A percentile compares a stretch with the other conserved stretches of the same genome.
phyloP scores from a whole-genome alignment of 1,139 yeast species.

The Yamadazyma siamensis region DNA sequence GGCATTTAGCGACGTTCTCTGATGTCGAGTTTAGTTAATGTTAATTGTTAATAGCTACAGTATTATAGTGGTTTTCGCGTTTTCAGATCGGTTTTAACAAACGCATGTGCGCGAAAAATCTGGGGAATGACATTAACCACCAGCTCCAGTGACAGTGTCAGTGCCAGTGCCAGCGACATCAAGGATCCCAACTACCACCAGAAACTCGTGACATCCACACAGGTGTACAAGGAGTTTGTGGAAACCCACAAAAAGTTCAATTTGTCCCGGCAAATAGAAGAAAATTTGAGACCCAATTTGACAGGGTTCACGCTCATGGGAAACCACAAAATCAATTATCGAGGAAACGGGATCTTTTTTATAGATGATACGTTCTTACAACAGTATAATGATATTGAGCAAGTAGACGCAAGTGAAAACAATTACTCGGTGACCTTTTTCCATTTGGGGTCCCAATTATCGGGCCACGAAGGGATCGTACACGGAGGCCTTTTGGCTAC shows the following conservation, averaged over 20 bases:
- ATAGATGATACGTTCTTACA: constrained; percentile 28
- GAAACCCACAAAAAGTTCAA: constrained; percentile 10
- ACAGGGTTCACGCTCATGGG: constrained; percentile 39
- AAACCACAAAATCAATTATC: constrained; percentile 29
- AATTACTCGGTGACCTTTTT: constrained; percentile 36
- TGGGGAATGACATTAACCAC: too few species aligned
- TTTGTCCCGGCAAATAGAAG: constrained; percentile 17
- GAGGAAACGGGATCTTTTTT: constrained; percentile 36
- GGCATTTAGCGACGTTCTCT: constrained; percentile 8
- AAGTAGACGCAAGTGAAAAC: constrained; percentile 11
- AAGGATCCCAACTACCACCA: constrained; percentile 4
- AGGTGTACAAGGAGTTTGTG: constrained; percentile 6
- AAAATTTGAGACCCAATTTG: constrained; percentile 27
- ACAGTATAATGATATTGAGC: constrained; percentile 16
- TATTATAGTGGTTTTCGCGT: too few species aligned
- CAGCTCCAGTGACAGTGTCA: too few species aligned
- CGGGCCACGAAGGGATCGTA: constrained; percentile 51
- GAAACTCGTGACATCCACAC: constrained; percentile 3
- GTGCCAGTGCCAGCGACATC: too few species aligned
- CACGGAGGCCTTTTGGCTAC: constrained; percentile 59
- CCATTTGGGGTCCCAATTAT: constrained; percentile 42
- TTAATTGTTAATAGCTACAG: too few species aligned
- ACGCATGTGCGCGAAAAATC: background rate
- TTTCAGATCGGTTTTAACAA: too few species aligned
- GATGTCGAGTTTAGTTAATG: background rate